These are phyloP conservation scores for Pontederia paniculata DNA, from an alignment of 176 grass and related monocot species.

Conservation along the genomic window DNA sequence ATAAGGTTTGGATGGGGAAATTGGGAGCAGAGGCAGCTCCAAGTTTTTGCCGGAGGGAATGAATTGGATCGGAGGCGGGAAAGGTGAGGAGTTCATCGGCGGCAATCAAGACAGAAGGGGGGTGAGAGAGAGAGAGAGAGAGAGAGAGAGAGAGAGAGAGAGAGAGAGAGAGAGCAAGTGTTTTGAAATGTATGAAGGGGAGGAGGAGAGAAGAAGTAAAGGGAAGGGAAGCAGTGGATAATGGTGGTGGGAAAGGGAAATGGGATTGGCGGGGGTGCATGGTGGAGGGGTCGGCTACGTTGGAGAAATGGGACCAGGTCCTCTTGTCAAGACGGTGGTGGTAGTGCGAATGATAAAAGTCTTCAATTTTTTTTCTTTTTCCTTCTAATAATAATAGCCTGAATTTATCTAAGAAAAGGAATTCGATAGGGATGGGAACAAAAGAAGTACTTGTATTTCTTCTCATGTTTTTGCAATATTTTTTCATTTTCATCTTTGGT, in stretches of 20 bases:
- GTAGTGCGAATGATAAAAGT: too few species aligned
- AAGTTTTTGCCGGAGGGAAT: not conserved
- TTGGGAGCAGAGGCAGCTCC: not conserved
- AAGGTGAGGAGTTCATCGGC: not conserved
- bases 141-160: not conserved
- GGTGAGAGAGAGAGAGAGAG: too few species aligned
- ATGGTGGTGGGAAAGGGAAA: not conserved
- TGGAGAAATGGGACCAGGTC: not conserved
- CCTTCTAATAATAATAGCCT: too few species aligned
- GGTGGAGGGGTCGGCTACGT: constrained; percentile 12
- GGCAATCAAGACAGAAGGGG: not conserved
- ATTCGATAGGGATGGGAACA: too few species aligned
- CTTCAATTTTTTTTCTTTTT: too few species aligned
- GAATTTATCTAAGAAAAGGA: too few species aligned
- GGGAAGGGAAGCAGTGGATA: not conserved
- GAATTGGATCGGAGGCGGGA: not conserved
- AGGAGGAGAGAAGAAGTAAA: not conserved
- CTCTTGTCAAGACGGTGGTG: not conserved
- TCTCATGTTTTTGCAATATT: too few species aligned
- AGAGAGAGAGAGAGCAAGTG: not conserved
- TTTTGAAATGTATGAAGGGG: not conserved
- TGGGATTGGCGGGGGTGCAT: not conserved
- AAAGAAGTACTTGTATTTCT: too few species aligned
- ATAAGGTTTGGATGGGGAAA: not conserved
- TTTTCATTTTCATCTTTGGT: too few species aligned